Evolutionary conservation across 2,329 filamentous ascomycete species (phyloP).

Genomic region (Plenodomus biglobosus): DNA sequence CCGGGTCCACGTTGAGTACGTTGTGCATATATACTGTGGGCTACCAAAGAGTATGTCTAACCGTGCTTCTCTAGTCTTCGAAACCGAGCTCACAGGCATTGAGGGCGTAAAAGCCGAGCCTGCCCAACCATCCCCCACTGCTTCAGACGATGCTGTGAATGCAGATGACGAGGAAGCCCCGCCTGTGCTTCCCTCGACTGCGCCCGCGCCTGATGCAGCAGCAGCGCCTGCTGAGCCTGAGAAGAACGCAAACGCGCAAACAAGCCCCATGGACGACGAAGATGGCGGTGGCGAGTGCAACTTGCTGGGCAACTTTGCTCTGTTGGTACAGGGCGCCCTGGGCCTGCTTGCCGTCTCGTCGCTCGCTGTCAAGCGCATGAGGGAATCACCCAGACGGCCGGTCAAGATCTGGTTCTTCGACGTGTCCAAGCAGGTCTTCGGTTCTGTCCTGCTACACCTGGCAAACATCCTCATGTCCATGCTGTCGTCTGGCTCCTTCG

Average conservation of each 20-base stretch:
- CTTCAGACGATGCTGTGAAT: constrained; percentile 10
- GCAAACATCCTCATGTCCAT: constrained; percentile 96
- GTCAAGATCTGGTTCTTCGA: constrained; percentile 98
- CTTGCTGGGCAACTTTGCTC: constrained; percentile 85
- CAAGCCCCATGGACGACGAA: constrained; percentile 45
- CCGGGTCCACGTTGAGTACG: constrained; percentile 72
- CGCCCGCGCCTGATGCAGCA: constrained; percentile 7
- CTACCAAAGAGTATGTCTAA: constrained; percentile 13
- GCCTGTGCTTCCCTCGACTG: constrained; percentile 9
- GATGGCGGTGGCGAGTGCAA: constrained; percentile 72
- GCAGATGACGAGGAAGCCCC: constrained; percentile 10
- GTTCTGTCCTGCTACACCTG: constrained; percentile 84
- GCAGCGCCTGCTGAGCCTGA: constrained; percentile 11
- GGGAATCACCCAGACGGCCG: constrained; percentile 86
- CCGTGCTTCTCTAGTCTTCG: constrained; percentile 65
- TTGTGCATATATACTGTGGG: constrained; percentile 1
- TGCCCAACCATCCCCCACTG: constrained; percentile 5
- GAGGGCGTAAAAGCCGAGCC: constrained; percentile 50
- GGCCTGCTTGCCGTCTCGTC: constrained; percentile 80
- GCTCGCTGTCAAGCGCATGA: constrained; percentile 90
- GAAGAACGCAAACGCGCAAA: constrained; percentile 20
- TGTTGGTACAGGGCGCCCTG: constrained; percentile 85
- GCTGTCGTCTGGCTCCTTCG: constrained; percentile 85
- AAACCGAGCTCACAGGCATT: constrained; percentile 87
- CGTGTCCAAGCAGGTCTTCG: constrained; percentile 94